phyloP scores from a whole-genome alignment of 108 stramenopile species.

The Discostella stelligeroides region DNA sequence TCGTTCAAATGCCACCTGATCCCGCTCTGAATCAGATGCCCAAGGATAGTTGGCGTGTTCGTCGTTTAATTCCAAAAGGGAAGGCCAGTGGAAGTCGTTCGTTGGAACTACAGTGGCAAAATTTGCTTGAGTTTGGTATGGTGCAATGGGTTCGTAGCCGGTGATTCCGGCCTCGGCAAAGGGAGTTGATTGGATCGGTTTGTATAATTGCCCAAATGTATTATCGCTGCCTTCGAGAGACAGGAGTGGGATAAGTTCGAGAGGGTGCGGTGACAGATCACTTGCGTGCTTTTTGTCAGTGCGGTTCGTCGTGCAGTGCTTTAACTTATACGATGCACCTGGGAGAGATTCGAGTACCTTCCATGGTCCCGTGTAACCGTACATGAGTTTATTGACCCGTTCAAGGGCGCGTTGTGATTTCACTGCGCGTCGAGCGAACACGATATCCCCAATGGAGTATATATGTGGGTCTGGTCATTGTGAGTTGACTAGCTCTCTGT shows the following conservation, averaged over 20 bases:
- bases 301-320: neutral
- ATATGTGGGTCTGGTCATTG: conserved; percentile 1
- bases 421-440: conserved; percentile 14
- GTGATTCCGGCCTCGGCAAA: conserved; percentile 13
- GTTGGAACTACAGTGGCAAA: neutral
- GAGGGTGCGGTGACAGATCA: conserved; percentile 6
- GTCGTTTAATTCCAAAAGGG: conserved; percentile 11
- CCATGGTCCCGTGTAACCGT: conserved; percentile 18
- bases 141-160: conserved; percentile 12
- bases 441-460: conserved; percentile 1
- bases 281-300: conserved; percentile 2
- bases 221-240: conserved; percentile 11
- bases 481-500: conserved; percentile 13
- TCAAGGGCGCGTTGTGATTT: neutral
- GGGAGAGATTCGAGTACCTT: neutral
- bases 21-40: neutral
- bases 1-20: neutral
- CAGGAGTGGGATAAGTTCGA: conserved; percentile 9
- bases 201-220: conserved; percentile 5
- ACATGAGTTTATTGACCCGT: conserved; percentile 10
- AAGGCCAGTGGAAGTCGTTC: conserved; percentile 6
- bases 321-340: conserved; percentile 12
- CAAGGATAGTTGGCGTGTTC: conserved; percentile 8
- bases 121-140: conserved; percentile 2
- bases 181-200: conserved; percentile 2